A percentile compares a stretch with the other conserved stretches of the same genome.
Evolutionary conservation across 2,329 filamentous ascomycete genomes (phyloP).

Genomic region (Xylaria sp.): DNA sequence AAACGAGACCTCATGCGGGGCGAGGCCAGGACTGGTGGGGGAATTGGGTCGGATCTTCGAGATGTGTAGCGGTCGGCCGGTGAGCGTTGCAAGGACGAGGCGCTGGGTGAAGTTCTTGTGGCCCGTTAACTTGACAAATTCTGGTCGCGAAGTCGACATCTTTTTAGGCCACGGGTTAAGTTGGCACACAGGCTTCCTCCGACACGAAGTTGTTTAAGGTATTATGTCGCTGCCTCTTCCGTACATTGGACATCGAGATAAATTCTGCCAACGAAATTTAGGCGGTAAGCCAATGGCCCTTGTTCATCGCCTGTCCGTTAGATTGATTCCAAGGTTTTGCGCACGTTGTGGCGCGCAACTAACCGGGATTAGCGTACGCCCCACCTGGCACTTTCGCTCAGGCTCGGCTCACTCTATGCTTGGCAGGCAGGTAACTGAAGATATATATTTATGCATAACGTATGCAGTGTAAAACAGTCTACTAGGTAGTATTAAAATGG

Average conservation of each 20-base stretch:
- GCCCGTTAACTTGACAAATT: slow-evolving; percentile 80
- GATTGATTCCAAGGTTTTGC: not conserved
- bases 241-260: slow-evolving; percentile 32
- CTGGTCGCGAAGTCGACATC: slow-evolving; percentile 54
- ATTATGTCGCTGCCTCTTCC: slow-evolving; percentile 5
- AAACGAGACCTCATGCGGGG: slow-evolving; percentile 93
- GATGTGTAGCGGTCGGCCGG: slow-evolving; percentile 88
- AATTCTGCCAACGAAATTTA: slow-evolving; percentile 50
- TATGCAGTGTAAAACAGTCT: no score
- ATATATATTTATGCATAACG: no score
- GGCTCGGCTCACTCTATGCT: no score
- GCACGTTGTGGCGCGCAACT: no score
- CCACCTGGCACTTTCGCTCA: not conserved
- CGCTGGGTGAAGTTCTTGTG: slow-evolving; percentile 86
- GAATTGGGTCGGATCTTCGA: slow-evolving; percentile 92
- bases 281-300: slow-evolving; percentile 42
- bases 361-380: not conserved
- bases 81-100: slow-evolving; percentile 89
- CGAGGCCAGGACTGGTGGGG: slow-evolving; percentile 86
- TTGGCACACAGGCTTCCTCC: slow-evolving; percentile 16
- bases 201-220: slow-evolving; percentile 14
- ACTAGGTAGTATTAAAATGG: no score
- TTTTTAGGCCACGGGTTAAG: slow-evolving; percentile 36
- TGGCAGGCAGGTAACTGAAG: not conserved
- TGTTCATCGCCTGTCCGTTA: not conserved